A percentile compares a stretch with the other conserved stretches of the same genome.
Evolutionary conservation across 1,139 yeast species (phyloP).

Genomic region (Hyphopichia burtonii): DNA sequence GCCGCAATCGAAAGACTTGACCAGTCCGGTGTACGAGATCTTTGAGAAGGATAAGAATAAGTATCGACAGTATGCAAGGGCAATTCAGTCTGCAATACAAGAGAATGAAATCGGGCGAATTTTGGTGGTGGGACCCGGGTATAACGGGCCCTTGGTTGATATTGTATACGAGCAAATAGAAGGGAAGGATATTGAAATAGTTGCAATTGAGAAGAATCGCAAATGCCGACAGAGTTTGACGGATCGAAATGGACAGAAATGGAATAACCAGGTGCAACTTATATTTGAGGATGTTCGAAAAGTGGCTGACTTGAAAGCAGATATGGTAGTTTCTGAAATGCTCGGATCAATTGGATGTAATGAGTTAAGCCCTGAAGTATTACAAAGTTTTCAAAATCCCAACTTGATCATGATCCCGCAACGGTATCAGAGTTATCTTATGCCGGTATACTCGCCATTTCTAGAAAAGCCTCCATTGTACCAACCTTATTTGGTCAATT

Average conservation of each 20-base stretch:
- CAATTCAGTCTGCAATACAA: constrained; percentile 57
- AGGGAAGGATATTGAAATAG: neutral
- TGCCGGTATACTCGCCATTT: constrained; percentile 55
- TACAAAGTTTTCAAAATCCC: constrained; percentile 24
- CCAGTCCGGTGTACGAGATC: constrained; percentile 57
- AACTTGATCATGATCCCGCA: constrained; percentile 58
- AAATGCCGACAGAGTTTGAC: constrained; percentile 53
- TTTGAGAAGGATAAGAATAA: constrained; percentile 72
- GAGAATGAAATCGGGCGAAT: constrained; percentile 25
- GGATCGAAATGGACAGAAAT: constrained; percentile 36
- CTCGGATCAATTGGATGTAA: constrained; percentile 92
- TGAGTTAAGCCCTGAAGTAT: constrained; percentile 82
- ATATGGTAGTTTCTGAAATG: constrained; percentile 74
- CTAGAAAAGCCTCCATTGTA: no score
- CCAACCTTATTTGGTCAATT: constrained; percentile 62
- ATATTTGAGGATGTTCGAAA: constrained; percentile 56
- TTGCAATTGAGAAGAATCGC: constrained; percentile 65
- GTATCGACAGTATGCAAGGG: constrained; percentile 64
- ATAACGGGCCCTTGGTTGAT: constrained; percentile 71
- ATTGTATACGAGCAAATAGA: constrained; percentile 6
- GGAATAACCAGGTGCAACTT: constrained; percentile 50
- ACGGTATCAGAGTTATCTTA: no score
- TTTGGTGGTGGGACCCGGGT: constrained; percentile 80
- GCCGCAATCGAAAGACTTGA: constrained; percentile 61
- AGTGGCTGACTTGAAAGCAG: constrained; percentile 36